Evolutionary conservation across 495 filamentous ascomycete species (phyloP).

Genomic region (Podospora conica): DNA sequence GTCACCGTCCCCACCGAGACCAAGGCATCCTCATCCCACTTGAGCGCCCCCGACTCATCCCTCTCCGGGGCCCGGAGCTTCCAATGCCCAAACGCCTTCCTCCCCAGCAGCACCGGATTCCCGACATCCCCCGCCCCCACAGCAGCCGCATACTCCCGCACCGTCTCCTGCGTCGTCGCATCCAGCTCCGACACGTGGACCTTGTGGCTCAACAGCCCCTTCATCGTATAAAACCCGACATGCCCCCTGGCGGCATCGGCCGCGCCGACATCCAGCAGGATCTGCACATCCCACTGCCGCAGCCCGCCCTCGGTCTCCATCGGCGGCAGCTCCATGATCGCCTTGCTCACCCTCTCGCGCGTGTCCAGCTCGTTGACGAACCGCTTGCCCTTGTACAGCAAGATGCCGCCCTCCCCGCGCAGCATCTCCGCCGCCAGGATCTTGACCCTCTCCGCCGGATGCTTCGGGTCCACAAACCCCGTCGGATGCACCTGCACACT

Average conservation of each 20-base stretch:
- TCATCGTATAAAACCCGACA: conserved; percentile 54
- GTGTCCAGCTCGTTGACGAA: conserved; percentile 56
- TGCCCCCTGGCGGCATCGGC: conserved; percentile 45
- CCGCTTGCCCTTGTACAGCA: conserved; percentile 41
- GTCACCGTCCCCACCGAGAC: conserved; percentile 52
- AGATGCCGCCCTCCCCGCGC: conserved; percentile 52
- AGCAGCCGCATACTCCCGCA: conserved; percentile 41
- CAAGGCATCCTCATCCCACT: conserved; percentile 36
- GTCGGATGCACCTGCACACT: conserved; percentile 59
- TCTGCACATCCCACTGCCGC: conserved; percentile 48
- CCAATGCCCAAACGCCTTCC: conserved; percentile 51
- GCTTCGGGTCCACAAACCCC: conserved; percentile 62
- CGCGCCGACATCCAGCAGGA: conserved; percentile 54
- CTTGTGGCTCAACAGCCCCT: conserved; percentile 49
- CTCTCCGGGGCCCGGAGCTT: conserved; percentile 22
- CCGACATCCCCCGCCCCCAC: conserved; percentile 23
- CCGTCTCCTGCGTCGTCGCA: conserved; percentile 29
- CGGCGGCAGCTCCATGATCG: conserved; percentile 34
- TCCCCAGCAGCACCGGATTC: conserved; percentile 35
- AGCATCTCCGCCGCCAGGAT: conserved; percentile 58
- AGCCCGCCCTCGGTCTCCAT: conserved; percentile 8
- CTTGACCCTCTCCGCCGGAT: conserved; percentile 36
- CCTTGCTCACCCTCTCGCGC: conserved; percentile 45
- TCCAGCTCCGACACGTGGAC: conserved; percentile 46
- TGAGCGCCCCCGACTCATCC: conserved; percentile 18